These are phyloP conservation scores for Phyllostachys edulis DNA, from an alignment of 176 grass and related monocot genomes.

Conservation along the genomic window DNA sequence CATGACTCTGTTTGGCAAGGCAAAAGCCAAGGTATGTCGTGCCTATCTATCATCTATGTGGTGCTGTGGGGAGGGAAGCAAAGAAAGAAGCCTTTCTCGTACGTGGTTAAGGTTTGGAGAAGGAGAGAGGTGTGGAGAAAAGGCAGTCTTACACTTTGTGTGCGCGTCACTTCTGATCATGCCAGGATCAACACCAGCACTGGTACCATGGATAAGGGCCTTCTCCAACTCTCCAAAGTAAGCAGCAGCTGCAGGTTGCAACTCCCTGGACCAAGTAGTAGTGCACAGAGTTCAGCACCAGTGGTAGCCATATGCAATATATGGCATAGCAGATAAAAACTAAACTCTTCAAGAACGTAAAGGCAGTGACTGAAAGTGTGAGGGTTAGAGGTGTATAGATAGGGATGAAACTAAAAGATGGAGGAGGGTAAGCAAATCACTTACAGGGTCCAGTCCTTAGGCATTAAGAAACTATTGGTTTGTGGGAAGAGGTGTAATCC, in stretches of 20 bases:
- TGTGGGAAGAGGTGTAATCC: constrained; percentile 78
- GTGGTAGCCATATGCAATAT: constrained; percentile 35
- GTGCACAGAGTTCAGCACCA: constrained; percentile 38
- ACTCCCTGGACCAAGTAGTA: constrained; percentile 54
- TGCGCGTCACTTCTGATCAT: constrained; percentile 49
- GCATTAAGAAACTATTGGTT: constrained; percentile 67
- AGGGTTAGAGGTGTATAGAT: constrained; percentile 60
- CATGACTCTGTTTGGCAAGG: constrained; percentile 33
- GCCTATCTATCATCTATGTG: constrained; percentile 46
- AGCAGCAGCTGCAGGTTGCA: constrained; percentile 47
- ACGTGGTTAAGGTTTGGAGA: constrained; percentile 44
- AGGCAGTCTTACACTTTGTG: constrained; percentile 38
- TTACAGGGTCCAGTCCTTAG: constrained; percentile 54
- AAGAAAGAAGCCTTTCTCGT: constrained; percentile 42
- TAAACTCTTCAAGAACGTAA: constrained; percentile 38
- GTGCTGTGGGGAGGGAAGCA: constrained; percentile 28
- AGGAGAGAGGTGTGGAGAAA: constrained; percentile 33
- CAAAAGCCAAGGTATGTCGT: constrained; percentile 48
- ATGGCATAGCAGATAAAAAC: constrained; percentile 35
- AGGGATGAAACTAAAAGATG: constrained; percentile 54
- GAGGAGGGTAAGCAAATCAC: constrained; percentile 44
- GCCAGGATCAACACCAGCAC: constrained; percentile 35
- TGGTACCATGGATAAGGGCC: constrained; percentile 77
- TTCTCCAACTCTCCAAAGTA: constrained; percentile 77
- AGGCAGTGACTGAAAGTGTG: constrained; percentile 37